Evolutionary conservation across 495 filamentous ascomycete genomes (phyloP).

Genomic region (Cercophora scortea): DNA sequence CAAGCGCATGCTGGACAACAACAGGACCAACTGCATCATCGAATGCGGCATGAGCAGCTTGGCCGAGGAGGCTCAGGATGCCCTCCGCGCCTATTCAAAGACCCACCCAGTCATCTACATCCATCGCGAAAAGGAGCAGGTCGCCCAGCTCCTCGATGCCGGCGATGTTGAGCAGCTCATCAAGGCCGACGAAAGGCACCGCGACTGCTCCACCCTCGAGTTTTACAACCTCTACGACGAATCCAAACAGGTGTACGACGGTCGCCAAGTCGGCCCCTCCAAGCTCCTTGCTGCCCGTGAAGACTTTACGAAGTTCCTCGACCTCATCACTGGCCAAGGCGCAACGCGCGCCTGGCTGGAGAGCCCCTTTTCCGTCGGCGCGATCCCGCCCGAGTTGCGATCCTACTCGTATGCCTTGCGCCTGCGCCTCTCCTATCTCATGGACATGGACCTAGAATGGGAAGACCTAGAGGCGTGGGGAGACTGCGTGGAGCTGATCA

Average conservation of each 20-base stretch:
- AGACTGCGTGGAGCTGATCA: conserved; percentile 65
- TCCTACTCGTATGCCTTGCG: conserved; percentile 59
- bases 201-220: conserved; percentile 68
- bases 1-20: conserved; percentile 55
- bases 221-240: conserved; percentile 64
- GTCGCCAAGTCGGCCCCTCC: conserved; percentile 32
- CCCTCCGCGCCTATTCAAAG: conserved; percentile 48
- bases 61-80: conserved; percentile 50
- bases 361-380: conserved; percentile 63
- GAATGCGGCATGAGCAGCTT: conserved; percentile 52
- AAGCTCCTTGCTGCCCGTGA: conserved; percentile 66
- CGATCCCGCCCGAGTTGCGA: conserved; percentile 58
- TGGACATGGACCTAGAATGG: conserved; percentile 46
- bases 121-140: conserved; percentile 58
- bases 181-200: conserved; percentile 45
- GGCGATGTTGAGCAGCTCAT: conserved; percentile 48
- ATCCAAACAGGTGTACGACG: conserved; percentile 19
- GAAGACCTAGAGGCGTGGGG: conserved; percentile 58
- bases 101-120: conserved; percentile 71
- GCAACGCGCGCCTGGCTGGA: conserved; percentile 51
- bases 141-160: conserved; percentile 55
- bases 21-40: conserved; percentile 61
- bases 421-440: conserved; percentile 53
- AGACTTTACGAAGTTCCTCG: conserved; percentile 65
- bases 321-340: conserved; percentile 52